Evolutionary conservation across 441 rosid genomes (phyloP).

Genomic region (Brassica balearica): DNA sequence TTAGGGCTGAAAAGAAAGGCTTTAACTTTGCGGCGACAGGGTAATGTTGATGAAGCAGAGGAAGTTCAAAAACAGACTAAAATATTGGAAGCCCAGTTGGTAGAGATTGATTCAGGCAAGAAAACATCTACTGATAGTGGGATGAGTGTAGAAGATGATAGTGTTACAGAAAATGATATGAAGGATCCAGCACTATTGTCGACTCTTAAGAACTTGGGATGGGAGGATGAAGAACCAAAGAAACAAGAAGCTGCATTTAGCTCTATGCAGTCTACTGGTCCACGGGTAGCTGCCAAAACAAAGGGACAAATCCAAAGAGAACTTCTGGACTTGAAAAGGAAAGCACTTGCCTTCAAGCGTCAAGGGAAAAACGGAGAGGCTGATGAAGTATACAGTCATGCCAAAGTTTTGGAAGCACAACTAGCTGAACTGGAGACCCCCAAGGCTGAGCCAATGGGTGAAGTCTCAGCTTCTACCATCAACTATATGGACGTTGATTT

Average conservation of each 20-base stretch:
- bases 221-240: slow-evolving; percentile 58
- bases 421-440: slow-evolving; percentile 58
- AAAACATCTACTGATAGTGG: slow-evolving; percentile 36
- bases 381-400: slow-evolving; percentile 63
- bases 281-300: slow-evolving; percentile 48
- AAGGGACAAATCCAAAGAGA: slow-evolving; percentile 73
- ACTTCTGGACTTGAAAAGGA: slow-evolving; percentile 69
- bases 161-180: slow-evolving; percentile 65
- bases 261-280: slow-evolving; percentile 42
- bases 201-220: slow-evolving; percentile 60
- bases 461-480: slow-evolving; percentile 24
- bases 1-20: slow-evolving; percentile 86
- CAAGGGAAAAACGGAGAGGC: slow-evolving; percentile 71
- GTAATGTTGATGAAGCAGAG: slow-evolving; percentile 83
- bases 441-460: slow-evolving; percentile 41
- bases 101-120: slow-evolving; percentile 61
- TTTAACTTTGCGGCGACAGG: slow-evolving; percentile 75
- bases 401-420: slow-evolving; percentile 62
- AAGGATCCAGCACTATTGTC: slow-evolving; percentile 60
- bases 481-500: slow-evolving; percentile 42
- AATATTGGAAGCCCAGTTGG: slow-evolving; percentile 67
- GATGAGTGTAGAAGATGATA: slow-evolving; percentile 50
- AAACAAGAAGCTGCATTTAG: slow-evolving; percentile 37
- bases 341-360: slow-evolving; percentile 69
- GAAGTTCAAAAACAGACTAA: slow-evolving; percentile 67